phyloP scores from a whole-genome alignment of 2,329 filamentous ascomycete species.

The Colletotrichum liriopes region DNA sequence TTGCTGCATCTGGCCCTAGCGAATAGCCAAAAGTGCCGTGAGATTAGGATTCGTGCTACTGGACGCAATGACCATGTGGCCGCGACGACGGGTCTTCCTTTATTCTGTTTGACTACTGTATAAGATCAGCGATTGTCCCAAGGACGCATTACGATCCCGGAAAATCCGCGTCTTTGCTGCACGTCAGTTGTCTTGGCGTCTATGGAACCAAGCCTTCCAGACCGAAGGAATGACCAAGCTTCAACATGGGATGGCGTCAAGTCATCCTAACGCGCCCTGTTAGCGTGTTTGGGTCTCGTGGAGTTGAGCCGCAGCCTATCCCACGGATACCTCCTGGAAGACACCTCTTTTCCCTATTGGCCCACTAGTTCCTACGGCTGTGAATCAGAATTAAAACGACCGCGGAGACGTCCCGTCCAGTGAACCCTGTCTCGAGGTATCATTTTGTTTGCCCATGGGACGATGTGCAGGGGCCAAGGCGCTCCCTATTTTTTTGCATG shows the following conservation, averaged over 20 bases:
- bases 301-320: conserved; percentile 24
- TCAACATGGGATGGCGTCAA: conserved; percentile 33
- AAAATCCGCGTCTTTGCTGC: not conserved
- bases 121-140: not conserved
- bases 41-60: not conserved
- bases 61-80: not conserved
- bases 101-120: not conserved
- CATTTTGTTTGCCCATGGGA: conserved; percentile 32
- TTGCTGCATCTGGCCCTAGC: not conserved
- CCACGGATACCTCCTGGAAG: not conserved
- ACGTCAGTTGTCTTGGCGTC: conserved; percentile 5
- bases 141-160: conserved; percentile 2
- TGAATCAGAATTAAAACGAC: conserved; percentile 32
- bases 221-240: not conserved
- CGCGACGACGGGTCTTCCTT: not conserved
- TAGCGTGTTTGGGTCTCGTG: conserved; percentile 38
- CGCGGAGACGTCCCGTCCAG: conserved; percentile 21
- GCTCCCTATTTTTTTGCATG: conserved; percentile 9
- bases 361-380: conserved; percentile 23
- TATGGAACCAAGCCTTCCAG: conserved; percentile 7
- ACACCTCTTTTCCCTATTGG: conserved; percentile 2
- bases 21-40: not conserved
- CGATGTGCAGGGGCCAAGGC: conserved; percentile 15
- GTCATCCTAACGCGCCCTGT: conserved; percentile 18
- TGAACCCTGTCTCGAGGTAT: conserved; percentile 17